Conservation (phyloP, 331 rosid species). For the Erythrophleum ivorense region DNA sequence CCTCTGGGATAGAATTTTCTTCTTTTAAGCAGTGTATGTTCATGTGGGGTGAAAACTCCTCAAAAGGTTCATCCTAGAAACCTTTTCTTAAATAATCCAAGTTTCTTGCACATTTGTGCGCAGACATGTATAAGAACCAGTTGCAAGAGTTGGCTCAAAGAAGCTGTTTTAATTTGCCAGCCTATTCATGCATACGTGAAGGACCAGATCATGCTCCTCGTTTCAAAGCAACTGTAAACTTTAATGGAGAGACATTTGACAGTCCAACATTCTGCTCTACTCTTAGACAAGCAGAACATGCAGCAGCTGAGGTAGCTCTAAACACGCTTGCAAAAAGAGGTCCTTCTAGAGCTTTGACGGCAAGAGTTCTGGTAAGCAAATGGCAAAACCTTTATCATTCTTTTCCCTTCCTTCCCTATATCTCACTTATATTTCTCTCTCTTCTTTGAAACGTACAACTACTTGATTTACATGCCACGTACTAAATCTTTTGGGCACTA, state of each 20-base stretch:
- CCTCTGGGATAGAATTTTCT: background rate
- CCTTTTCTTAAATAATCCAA: constrained; percentile 8
- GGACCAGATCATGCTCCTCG: constrained; percentile 95
- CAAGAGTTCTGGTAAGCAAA: constrained; percentile 77
- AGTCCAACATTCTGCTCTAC: constrained; percentile 83
- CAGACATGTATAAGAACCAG: constrained; percentile 78
- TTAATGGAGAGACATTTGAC: constrained; percentile 80
- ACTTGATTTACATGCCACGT: constrained; percentile 28
- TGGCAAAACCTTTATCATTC: background rate
- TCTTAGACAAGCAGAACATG: constrained; percentile 86
- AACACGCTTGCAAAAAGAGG: constrained; percentile 72
- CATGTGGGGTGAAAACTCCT: constrained; percentile 9
- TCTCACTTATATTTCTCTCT: constrained; percentile 10
- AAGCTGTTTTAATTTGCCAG: constrained; percentile 87
- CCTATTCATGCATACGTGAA: constrained; percentile 88
- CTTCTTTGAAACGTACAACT: background rate
- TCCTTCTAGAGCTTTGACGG: constrained; percentile 82
- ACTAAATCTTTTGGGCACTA: background rate
- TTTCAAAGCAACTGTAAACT: constrained; percentile 85
- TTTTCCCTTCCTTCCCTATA: background rate
- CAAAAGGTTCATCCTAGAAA: background rate
- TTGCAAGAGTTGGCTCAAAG: constrained; percentile 91
- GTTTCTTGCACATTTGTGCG: constrained; percentile 34
- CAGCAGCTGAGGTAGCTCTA: constrained; percentile 88
- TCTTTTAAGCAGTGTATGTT: background rate